phyloP scores from a whole-genome alignment of 495 filamentous ascomycete genomes.

The Saxophila tyrrhenica region DNA sequence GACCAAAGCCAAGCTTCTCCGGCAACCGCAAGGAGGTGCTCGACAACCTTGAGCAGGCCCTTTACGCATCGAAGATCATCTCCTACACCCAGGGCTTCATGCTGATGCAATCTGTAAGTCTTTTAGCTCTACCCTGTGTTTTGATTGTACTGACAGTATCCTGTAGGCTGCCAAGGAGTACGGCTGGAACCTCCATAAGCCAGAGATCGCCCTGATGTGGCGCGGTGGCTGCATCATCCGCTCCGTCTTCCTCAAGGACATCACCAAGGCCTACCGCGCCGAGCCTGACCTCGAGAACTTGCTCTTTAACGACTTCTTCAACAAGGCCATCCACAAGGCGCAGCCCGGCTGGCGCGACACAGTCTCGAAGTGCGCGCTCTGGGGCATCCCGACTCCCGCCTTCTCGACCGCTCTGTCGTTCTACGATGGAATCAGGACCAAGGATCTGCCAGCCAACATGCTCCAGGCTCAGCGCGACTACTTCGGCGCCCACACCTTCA shows the following conservation, averaged over 20 bases:
- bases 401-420: conserved; percentile 94
- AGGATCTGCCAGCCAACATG: conserved; percentile 91
- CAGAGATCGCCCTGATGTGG: conserved; percentile 99
- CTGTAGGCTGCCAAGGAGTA: conserved; percentile 86
- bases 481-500: conserved; percentile 98
- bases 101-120: conserved; percentile 92
- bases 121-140: not conserved
- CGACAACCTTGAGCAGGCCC: conserved; percentile 92
- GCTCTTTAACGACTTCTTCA: conserved; percentile 98
- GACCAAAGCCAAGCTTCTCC: conserved; percentile 65
- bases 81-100: conserved; percentile 99
- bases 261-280: conserved; percentile 89
- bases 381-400: conserved; percentile 88
- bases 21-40: conserved; percentile 89
- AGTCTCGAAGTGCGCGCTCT: conserved; percentile 78
- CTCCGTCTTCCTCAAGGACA: conserved; percentile 99
- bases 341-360: conserved; percentile 94
- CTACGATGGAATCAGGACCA: conserved; percentile 96
- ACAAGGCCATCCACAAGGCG: conserved; percentile 92
- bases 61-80: conserved; percentile 99
- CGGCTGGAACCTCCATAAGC: conserved; percentile 98
- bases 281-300: conserved; percentile 96
- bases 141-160: not conserved
- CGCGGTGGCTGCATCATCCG: conserved; percentile 99
- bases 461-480: conserved; percentile 98